Evolutionary conservation across 768 basidiomycete genomes (phyloP).

Genomic region (Xerocomellus intermedius): DNA sequence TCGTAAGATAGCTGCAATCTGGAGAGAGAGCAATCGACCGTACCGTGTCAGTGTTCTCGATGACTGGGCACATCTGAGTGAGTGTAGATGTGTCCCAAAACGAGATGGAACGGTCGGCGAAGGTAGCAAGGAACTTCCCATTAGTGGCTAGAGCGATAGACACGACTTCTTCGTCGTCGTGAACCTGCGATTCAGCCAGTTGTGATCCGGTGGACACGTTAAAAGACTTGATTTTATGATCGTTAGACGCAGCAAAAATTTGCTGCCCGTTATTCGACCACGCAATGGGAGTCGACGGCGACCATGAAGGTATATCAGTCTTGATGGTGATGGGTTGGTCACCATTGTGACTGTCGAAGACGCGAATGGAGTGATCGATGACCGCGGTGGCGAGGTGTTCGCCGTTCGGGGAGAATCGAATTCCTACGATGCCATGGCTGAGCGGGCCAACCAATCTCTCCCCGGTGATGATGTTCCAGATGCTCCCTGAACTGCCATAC

Average conservation of each 20-base stretch:
- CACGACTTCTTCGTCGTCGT: rapidly evolving
- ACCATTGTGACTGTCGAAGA: background rate
- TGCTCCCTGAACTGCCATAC: too few species aligned
- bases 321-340: background rate
- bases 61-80: background rate
- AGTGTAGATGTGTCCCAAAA: background rate
- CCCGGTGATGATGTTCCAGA: background rate
- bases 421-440: background rate
- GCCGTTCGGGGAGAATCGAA: background rate
- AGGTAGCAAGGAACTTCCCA: background rate
- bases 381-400: background rate
- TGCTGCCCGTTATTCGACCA: background rate
- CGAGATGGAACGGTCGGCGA: background rate
- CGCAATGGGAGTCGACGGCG: background rate
- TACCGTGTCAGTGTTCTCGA: background rate
- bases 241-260: background rate
- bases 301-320: background rate
- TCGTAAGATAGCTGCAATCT: background rate
- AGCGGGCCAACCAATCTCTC: background rate
- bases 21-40: background rate
- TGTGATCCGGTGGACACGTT: background rate
- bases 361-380: background rate
- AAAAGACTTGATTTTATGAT: background rate
- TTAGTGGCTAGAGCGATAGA: background rate
- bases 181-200: background rate